A percentile compares a stretch with the other conserved stretches of the same genome.
These are phyloP conservation scores for Mortierella hygrophila DNA, from an alignment of 192 early-diverging fungal species.

Conservation along the genomic window DNA sequence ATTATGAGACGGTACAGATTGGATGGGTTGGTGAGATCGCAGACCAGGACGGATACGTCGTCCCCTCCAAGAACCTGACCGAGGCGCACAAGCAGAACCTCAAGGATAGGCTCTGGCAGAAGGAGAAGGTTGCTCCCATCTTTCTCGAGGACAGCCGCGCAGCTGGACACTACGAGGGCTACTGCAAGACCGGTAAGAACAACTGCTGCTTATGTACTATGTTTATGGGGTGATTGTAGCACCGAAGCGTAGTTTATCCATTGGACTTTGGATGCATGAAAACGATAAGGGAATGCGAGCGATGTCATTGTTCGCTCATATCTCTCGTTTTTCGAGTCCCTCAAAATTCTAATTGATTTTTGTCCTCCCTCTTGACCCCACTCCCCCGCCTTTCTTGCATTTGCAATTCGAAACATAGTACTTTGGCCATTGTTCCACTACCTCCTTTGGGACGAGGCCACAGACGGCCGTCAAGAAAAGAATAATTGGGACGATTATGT, in stretches of 20 bases:
- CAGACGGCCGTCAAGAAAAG: constrained; percentile 73
- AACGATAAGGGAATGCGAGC: constrained; percentile 3
- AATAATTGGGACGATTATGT: constrained; percentile 85
- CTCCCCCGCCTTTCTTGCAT: background rate
- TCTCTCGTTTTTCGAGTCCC: background rate
- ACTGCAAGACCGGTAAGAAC: constrained; percentile 88
- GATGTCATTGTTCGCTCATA: constrained; percentile 32
- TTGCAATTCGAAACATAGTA: constrained; percentile 61
- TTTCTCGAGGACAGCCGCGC: constrained; percentile 80
- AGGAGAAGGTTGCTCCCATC: constrained; percentile 79
- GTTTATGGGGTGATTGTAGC: background rate
- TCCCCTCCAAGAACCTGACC: constrained; percentile 64
- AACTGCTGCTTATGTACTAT: background rate
- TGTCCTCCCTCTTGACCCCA: background rate
- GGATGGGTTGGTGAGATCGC: constrained; percentile 78
- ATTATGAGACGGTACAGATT: constrained; percentile 75
- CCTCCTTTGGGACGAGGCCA: constrained; percentile 85
- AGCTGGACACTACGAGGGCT: constrained; percentile 94
- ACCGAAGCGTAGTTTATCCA: constrained; percentile 5
- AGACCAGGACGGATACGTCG: constrained; percentile 69
- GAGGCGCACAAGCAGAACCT: constrained; percentile 68
- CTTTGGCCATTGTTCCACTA: constrained; percentile 98
- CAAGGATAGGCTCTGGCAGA: constrained; percentile 61
- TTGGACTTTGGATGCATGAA: background rate
- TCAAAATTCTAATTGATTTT: constrained; percentile 1